Percentiles rank a stretch among this genome's conserved stretches.
Conservation (phyloP, 179 eudicot species). For the Nepenthes alata region DNA sequence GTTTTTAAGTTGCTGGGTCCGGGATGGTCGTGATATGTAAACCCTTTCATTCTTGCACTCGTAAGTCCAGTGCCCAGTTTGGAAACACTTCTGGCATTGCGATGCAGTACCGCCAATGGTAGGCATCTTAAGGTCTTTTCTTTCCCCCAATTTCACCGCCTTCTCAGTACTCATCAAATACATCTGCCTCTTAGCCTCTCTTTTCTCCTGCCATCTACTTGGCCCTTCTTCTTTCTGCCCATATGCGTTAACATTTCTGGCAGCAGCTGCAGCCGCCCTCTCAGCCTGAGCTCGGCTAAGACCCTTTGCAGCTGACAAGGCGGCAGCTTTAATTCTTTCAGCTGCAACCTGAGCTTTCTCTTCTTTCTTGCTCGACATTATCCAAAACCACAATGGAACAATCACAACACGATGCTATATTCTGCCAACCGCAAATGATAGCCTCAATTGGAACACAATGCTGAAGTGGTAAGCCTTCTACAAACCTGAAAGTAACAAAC, state of each 20-base stretch:
- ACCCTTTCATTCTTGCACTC: slow-evolving; percentile 87
- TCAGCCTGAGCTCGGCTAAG: slow-evolving; percentile 89
- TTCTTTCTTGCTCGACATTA: slow-evolving; percentile 46
- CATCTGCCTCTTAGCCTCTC: slow-evolving; percentile 90
- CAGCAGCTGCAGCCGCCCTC: slow-evolving; percentile 85
- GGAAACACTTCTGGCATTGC: slow-evolving; percentile 80
- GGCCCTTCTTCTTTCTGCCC: slow-evolving; percentile 98
- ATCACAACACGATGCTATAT: not conserved
- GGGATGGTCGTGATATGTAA: slow-evolving; percentile 72
- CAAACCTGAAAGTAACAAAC: too few species aligned
- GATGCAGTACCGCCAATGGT: slow-evolving; percentile 24
- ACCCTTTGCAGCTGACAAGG: slow-evolving; percentile 74
- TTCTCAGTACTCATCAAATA: slow-evolving; percentile 86
- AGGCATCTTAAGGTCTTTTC: slow-evolving; percentile 43
- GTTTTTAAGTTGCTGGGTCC: slow-evolving; percentile 71
- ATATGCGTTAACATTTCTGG: slow-evolving; percentile 79
- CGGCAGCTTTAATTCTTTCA: slow-evolving; percentile 63
- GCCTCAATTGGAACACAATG: too few species aligned
- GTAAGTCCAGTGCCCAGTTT: slow-evolving; percentile 79
- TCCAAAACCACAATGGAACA: not conserved
- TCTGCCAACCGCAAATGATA: too few species aligned
- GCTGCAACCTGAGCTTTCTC: slow-evolving; percentile 48
- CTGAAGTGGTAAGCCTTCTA: too few species aligned
- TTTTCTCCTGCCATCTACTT: slow-evolving; percentile 92
- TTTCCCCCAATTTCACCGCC: slow-evolving; percentile 66